Evolutionary conservation across 768 basidiomycete genomes (phyloP), one percentile per base, ranked within the genome.

Genomic region (Tremella mesenterica): DNA sequence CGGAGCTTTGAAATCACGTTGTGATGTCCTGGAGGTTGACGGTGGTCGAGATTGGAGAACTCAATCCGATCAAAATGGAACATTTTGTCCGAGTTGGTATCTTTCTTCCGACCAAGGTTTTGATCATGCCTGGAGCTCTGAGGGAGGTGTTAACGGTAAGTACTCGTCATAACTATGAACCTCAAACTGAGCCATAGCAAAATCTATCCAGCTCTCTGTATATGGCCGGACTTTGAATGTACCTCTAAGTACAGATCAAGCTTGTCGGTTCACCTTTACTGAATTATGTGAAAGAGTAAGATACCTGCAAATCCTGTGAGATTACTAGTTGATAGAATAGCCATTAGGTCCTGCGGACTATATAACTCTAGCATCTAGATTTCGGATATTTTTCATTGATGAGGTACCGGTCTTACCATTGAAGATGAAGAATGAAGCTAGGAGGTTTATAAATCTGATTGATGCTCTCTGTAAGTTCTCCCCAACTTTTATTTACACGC

Each of bases 271-370:
- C 58, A 73, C 76, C 1, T 82, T 83, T 62, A 55, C 72, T 5
- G 75, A 81, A 28, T 74, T 82, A 0, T 82, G 81, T 57, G 59
- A 93, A 85, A 73, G 25, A 23, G 36, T 60, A 14, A 23, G 38
- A 18, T n/a, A 28, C 12, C 14, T 5, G 38, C 38, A 25, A 31
- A 39, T 48, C n/a, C n/a, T n/a, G n/a, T n/a, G n/a, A 48, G 29
- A 2, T 30, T 14, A 13, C 9, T 25, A 13, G 34, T 41, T 30
- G 5, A 25, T 12, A 26, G 14, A 21, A 21, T 29, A 77, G 74
- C 76, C 79, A 0, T 73, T 82, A 1, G 81, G 80, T 0, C 75
- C 80, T 4, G 81, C 81, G 1, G 80, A 83, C 67, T 82, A 81
- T 67, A 72, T 83, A 47, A 77, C 80, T 5, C 64, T 83, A 9